Percentiles rank a stretch among this genome's conserved stretches.
These are phyloP conservation scores for Erigeron canadensis DNA, from an alignment of 129 eudicot species.

Conservation along the genomic window DNA sequence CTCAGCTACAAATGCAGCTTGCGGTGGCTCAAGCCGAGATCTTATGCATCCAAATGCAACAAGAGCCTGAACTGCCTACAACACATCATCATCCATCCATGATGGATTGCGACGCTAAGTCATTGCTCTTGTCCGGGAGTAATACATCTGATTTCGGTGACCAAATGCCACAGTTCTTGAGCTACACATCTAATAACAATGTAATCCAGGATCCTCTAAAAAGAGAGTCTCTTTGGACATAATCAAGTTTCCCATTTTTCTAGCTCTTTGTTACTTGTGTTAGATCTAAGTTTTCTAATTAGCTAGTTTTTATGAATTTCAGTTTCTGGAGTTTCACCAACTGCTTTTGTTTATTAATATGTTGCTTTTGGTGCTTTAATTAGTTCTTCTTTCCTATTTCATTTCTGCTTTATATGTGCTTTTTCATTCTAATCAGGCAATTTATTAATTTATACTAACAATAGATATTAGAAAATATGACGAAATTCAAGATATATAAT, in stretches of 20 bases:
- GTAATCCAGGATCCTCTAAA: constrained; percentile 89
- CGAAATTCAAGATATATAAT: too few species aligned
- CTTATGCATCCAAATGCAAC: constrained; percentile 92
- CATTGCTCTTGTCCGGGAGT: constrained; percentile 45
- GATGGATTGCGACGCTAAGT: constrained; percentile 50
- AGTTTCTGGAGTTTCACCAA: constrained; percentile 37
- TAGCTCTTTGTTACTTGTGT: not conserved
- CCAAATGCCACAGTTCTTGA: constrained; percentile 57
- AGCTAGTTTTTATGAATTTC: constrained; percentile 33
- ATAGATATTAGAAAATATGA: too few species aligned
- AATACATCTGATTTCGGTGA: constrained; percentile 38
- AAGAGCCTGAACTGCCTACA: constrained; percentile 36
- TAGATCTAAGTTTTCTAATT: constrained; percentile 27
- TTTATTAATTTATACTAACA: too few species aligned
- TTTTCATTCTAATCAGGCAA: not conserved
- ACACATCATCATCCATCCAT: constrained; percentile 25
- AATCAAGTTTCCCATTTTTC: constrained; percentile 7
- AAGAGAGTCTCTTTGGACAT: constrained; percentile 97
- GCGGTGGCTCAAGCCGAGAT: constrained; percentile 99
- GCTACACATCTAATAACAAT: constrained; percentile 50
- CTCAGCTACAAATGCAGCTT: constrained; percentile 90
- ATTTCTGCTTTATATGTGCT: constrained; percentile 13
- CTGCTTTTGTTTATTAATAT: constrained; percentile 42
- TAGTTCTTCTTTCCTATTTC: constrained; percentile 17
- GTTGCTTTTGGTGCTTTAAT: constrained; percentile 38